These are phyloP conservation scores for Delitschia confertaspora DNA, from an alignment of 495 filamentous ascomycete genomes.

Conservation along the genomic window DNA sequence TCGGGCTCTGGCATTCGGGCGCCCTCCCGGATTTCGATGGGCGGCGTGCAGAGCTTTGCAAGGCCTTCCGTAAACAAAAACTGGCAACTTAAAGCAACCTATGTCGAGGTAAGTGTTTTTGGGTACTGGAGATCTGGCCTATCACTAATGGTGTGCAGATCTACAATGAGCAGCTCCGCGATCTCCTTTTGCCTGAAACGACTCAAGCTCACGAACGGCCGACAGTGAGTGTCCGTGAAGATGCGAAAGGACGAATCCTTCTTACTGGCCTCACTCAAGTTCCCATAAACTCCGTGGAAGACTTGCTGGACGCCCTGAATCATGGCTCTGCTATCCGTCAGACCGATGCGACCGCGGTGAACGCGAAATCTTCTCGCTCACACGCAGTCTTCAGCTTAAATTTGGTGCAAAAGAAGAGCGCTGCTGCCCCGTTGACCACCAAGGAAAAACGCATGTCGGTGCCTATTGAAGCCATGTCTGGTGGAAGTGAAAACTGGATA, in stretches of 20 bases:
- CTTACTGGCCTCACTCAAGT: conserved; percentile 84
- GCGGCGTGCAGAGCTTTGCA: conserved; percentile 43
- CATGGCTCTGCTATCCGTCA: conserved; percentile 92
- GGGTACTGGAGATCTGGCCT: neutral
- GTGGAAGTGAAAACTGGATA: conserved; percentile 54
- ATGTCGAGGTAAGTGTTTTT: conserved; percentile 65
- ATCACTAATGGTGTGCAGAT: conserved; percentile 45
- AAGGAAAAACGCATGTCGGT: conserved; percentile 84
- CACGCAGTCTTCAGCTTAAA: conserved; percentile 97
- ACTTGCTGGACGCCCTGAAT: conserved; percentile 78
- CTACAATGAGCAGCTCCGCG: conserved; percentile 92
- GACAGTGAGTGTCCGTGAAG: conserved; percentile 78
- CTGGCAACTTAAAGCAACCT: conserved; percentile 92
- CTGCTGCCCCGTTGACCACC: conserved; percentile 42
- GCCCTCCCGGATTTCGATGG: conserved; percentile 71
- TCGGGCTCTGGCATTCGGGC: conserved; percentile 71
- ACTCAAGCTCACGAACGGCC: conserved; percentile 59
- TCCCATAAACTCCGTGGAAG: conserved; percentile 83
- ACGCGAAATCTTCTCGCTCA: conserved; percentile 96
- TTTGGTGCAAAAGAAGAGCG: conserved; percentile 73
- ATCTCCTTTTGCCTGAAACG: conserved; percentile 76
- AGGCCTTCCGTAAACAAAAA: conserved; percentile 56
- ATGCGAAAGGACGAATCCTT: conserved; percentile 90
- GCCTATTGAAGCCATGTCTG: conserved; percentile 71
- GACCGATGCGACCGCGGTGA: conserved; percentile 97